Evolutionary conservation across 208 protist species (phyloP).

Genomic region (Trypanosoma cruzi): DNA sequence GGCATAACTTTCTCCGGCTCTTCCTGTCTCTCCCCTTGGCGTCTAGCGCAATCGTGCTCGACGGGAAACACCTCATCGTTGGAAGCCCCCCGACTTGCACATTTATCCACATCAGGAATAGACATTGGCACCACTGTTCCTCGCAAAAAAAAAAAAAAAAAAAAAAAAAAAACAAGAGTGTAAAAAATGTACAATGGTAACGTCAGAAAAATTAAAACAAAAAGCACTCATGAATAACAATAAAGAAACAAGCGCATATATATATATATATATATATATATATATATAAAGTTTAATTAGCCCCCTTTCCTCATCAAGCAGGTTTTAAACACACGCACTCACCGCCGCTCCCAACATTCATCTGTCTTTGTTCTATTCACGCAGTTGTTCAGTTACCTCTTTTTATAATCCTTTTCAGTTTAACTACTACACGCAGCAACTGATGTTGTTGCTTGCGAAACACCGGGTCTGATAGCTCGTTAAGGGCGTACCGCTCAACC

Average conservation of each 20-base stretch:
- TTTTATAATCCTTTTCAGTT: conserved; percentile 18
- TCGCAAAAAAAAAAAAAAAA: neutral
- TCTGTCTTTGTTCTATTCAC: neutral
- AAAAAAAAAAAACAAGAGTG: conserved; percentile 2
- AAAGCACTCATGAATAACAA: neutral
- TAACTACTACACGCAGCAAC: conserved; percentile 21
- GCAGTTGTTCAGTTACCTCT: neutral
- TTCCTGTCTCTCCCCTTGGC: neutral
- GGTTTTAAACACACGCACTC: neutral
- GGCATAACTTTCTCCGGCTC: neutral
- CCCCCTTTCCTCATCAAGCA: neutral
- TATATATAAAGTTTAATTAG: neutral
- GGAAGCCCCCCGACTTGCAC: neutral
- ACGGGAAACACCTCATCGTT: neutral
- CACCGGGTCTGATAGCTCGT: conserved; percentile 20
- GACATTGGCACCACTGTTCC: neutral
- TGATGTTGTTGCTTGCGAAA: conserved; percentile 21
- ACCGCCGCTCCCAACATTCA: neutral
- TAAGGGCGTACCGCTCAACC: conserved; percentile 28
- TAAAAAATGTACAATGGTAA: neutral
- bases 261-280: neutral
- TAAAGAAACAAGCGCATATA: neutral
- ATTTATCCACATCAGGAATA: neutral
- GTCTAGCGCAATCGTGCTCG: neutral
- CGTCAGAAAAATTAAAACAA: neutral